Percentiles rank a stretch among this genome's conserved stretches.
These are phyloP conservation scores for Ochetophila trinervis DNA, from an alignment of 306 rosid genomes.

Conservation along the genomic window DNA sequence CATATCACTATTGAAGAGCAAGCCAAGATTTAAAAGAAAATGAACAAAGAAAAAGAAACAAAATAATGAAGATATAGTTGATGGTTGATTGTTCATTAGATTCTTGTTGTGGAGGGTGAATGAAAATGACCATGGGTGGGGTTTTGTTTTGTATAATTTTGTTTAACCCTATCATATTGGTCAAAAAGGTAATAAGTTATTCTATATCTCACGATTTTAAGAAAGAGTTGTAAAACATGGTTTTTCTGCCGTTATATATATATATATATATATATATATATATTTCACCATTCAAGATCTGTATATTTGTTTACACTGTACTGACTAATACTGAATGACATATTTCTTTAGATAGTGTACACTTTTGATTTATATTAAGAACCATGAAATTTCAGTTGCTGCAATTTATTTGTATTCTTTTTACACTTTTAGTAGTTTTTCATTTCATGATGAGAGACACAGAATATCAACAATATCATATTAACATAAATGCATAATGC, in stretches of 20 bases:
- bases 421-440: not conserved
- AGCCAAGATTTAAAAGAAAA: slow-evolving; percentile 1
- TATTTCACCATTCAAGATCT: not conserved
- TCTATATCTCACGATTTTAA: slow-evolving; percentile 33
- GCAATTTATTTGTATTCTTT: not conserved
- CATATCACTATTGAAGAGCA: slow-evolving; percentile 25
- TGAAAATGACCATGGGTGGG: slow-evolving; percentile 22
- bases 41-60: slow-evolving; percentile 13
- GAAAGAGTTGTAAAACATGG: slow-evolving; percentile 20
- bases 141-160: slow-evolving; percentile 18
- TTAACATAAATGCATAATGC: not conserved
- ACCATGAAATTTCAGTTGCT: not conserved
- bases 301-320: slow-evolving; percentile 14
- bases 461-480: not conserved
- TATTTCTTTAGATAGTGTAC: not conserved
- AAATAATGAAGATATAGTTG: slow-evolving; percentile 7
- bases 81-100: slow-evolving; percentile 11
- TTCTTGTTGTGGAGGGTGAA: slow-evolving; percentile 26
- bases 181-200: slow-evolving; percentile 18
- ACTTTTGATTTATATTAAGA: not conserved
- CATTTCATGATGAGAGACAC: not conserved
- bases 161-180: slow-evolving; percentile 20
- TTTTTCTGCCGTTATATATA: slow-evolving; percentile 8
- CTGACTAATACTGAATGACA: not conserved
- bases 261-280: too few species aligned